Conservation (phyloP, 441 rosid genomes). For the Bruguiera hainesii region DNA sequence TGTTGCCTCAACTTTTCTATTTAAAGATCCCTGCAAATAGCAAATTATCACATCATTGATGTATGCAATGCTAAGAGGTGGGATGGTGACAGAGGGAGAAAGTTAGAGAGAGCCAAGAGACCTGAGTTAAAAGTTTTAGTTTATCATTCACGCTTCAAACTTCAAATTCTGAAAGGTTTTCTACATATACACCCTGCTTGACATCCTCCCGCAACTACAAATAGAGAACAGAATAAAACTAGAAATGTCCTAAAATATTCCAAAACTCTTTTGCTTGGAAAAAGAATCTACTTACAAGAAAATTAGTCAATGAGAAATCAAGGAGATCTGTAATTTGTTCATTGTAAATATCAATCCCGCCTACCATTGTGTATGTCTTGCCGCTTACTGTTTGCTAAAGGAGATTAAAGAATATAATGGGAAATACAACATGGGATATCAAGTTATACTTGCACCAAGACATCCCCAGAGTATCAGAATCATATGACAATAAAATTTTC, state of each 20-base stretch:
- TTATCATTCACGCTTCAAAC: slow-evolving; percentile 79
- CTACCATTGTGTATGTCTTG: slow-evolving; percentile 95
- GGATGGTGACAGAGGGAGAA: not conserved
- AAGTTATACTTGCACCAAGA: slow-evolving; percentile 14
- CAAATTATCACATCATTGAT: slow-evolving; percentile 10
- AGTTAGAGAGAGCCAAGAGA: slow-evolving; percentile 18
- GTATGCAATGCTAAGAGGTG: not conserved
- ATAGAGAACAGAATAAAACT: slow-evolving; percentile 1
- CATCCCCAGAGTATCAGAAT: not conserved
- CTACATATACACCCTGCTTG: slow-evolving; percentile 83
- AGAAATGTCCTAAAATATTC: no score
- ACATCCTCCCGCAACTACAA: slow-evolving; percentile 85
- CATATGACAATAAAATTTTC: not conserved
- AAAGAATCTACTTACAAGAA: slow-evolving; percentile 43
- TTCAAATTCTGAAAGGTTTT: slow-evolving; percentile 90
- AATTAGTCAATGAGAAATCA: slow-evolving; percentile 86
- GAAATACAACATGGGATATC: not conserved
- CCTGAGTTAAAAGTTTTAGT: slow-evolving; percentile 80
- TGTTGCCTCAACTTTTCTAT: slow-evolving; percentile 95
- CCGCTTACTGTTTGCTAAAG: slow-evolving; percentile 92
- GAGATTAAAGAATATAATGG: no score
- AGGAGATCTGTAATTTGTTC: slow-evolving; percentile 96
- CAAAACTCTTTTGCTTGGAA: no score
- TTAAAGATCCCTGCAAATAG: slow-evolving; percentile 71
- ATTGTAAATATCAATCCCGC: slow-evolving; percentile 85